Evolutionary conservation across 352 stramenopile species (phyloP), one percentile per base, ranked within the genome.

Genomic region (Pythium volutum): DNA sequence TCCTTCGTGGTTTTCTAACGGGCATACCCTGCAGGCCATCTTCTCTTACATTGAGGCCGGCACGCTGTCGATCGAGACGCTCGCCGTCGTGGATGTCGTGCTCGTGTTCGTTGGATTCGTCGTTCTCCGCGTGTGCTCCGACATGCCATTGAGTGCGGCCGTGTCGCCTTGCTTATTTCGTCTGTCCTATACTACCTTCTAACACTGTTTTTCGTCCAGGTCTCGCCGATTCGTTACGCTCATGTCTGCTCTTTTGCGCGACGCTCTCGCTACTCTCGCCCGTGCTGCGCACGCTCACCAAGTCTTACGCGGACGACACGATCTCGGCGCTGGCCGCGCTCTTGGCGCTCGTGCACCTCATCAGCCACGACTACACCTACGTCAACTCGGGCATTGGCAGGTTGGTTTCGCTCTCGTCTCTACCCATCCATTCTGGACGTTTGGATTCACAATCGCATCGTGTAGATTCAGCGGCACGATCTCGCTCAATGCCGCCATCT

Each of bases 401-500:
- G 78, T 91, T 69, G 36, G 73, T 43, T 12, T 7, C 15, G 16
- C 16, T 15, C 2, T 42, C 25, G 5, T 33, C 4, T 43, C 9
- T 6, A 14, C 18, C 3, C 5, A 22, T 39, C 1, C 26, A 41
- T 45, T 12, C 23, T 27, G 14, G 26, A 45, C 49, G 23, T 48
- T 22, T n/a, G n/a, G n/a, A 23, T 23, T 59, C 46, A 33, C 45
- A 7, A 58, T 49, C 31, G 36, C 18, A 18, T 47, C 59, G 36
- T 26, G 38, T 23, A 92, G 84, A 34, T 95, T 92, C 54, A 90
- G 84, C 60, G 89, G 88, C 14, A 96, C 89, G 18, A 84, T 97
- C 48, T 97, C 91, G 43, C 76, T 98, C 11, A 98, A 97, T 70
- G 91, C 92, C 0, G 91, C 89, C 14, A 94, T 97, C 59, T 96